Conservation (phyloP, 2,329 filamentous ascomycete genomes). For the Penicillium sumatraense region DNA sequence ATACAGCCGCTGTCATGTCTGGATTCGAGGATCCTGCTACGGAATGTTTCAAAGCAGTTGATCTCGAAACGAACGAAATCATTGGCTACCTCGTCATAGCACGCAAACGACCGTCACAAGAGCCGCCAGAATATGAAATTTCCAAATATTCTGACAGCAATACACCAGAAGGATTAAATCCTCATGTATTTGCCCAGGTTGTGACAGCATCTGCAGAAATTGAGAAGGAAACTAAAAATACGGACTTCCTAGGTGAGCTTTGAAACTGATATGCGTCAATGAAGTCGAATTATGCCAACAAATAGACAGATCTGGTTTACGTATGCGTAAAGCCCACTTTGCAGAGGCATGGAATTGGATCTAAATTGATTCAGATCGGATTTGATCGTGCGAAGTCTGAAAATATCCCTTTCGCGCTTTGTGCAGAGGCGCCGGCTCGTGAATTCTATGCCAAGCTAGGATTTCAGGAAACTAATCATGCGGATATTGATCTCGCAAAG, state of each 20-base stretch:
- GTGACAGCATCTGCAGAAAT: background rate
- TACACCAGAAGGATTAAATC: conserved; percentile 7
- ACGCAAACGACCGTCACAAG: conserved; percentile 1
- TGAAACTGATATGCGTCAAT: background rate
- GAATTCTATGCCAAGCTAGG: conserved; percentile 16
- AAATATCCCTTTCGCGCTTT: conserved; percentile 4
- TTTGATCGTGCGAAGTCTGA: conserved; percentile 6
- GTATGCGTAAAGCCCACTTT: conserved; percentile 15
- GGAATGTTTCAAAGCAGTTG: conserved; percentile 15
- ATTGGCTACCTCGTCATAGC: conserved; percentile 15
- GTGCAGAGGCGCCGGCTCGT: conserved; percentile 18
- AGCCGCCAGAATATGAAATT: background rate
- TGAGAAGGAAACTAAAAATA: background rate
- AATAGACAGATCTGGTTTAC: conserved; percentile 10
- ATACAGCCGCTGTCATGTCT: conserved; percentile 6
- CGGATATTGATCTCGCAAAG: conserved; percentile 21
- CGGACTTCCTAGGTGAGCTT: conserved; percentile 4
- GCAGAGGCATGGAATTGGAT: conserved; percentile 15
- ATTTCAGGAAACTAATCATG: conserved; percentile 18
- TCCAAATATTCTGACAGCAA: background rate
- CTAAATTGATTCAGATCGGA: conserved; percentile 9
- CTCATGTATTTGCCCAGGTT: conserved; percentile 4
- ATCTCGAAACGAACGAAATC: conserved; percentile 9
- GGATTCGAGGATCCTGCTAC: conserved; percentile 3
- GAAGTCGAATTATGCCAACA: background rate